Conservation (phyloP, 352 stramenopile genomes). For the Phytophthora rubi region DNA sequence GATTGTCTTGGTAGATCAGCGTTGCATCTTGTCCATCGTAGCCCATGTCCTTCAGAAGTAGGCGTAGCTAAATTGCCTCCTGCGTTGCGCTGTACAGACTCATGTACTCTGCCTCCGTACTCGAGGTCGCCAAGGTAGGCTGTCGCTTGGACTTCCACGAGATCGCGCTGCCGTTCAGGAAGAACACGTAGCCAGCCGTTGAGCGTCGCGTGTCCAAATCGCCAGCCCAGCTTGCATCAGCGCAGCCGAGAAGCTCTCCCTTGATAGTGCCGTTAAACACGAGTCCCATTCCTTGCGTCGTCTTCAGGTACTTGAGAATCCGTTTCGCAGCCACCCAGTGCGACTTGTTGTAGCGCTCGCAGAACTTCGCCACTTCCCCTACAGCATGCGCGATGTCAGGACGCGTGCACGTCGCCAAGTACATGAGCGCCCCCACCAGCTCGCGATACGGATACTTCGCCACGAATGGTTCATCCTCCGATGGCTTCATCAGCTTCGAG, state of each 20-base stretch:
- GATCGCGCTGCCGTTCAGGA: background rate
- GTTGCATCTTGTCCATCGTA: background rate
- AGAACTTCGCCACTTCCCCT: background rate
- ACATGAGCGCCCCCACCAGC: slow-evolving; percentile 10
- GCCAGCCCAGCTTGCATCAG: background rate
- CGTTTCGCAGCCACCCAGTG: background rate
- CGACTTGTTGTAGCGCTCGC: background rate
- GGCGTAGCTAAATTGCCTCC: too few relatives aligned
- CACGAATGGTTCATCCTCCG: background rate
- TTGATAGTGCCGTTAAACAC: background rate
- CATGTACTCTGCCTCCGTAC: slow-evolving; percentile 2
- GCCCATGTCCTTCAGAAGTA: too few relatives aligned
- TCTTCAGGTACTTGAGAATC: slow-evolving; percentile 1
- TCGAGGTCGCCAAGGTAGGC: background rate
- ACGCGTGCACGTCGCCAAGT: slow-evolving; percentile 1
- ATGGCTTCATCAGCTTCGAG: slow-evolving; percentile 1
- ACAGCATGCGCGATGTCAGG: background rate
- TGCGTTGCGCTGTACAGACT: background rate
- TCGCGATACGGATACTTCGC: slow-evolving; percentile 7
- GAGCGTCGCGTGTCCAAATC: background rate
- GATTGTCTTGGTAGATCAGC: too few relatives aligned
- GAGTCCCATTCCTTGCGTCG: background rate
- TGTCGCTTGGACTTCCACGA: slow-evolving; percentile 6
- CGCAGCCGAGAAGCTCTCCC: background rate
- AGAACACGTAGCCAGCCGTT: slow-evolving; percentile 1